Base-by-base conservation (phyloP, 1,284 basidiomycete species). In the Fomes fomentarius region DNA sequence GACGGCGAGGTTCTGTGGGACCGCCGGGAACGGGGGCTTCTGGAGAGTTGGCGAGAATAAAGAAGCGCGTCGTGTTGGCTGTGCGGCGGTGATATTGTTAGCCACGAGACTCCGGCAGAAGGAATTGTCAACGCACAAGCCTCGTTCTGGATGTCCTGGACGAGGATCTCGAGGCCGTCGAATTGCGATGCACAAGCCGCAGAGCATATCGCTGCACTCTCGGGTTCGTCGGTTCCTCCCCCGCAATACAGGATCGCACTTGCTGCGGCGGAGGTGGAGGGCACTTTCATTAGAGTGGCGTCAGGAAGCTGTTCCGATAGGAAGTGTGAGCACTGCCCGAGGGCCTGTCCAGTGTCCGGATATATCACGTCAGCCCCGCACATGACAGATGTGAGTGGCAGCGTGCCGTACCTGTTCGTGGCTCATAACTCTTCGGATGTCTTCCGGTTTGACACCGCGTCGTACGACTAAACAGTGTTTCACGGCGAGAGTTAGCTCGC, bases 321-420 rank as follows among this genome's bases (percentile, higher is more conserved):
- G 69, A 86, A 92, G 11, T 65, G 70, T 22, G 73, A 75, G 67
- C 89, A 92, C 69, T 92, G 89, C n/a, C 89, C 89, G 21, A 92
- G 69, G 14, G 89, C 89, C 89, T 92, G 61, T 12, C n/a, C n/a
- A n/a, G n/a, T n/a, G n/a, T n/a, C n/a, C n/a, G 35, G 7, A 11
- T 4, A 33, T 15, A 12, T 35, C 12, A 44, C 38, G n/a, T n/a
- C n/a, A n/a, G n/a, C n/a, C 43, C 8, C 47, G 31, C 24, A n/a
- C 8, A 11, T 9, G 11, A 22, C 25, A 31, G 17, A 43, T 17
- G 31, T 28, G 4, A 24, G 17, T 24, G 12, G 17, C 4, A 21
- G 26, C 25, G 8, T 21, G 14, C 28, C 73, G 48, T 49, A 87
- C 89, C 74, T 91, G 89, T 65, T 91, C 89, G 60, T 91, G 89